Percentiles rank a stretch among this genome's conserved stretches.
Conservation (phyloP, 2,329 filamentous ascomycete genomes). For the Magnaporthiopsis rhizophila region DNA sequence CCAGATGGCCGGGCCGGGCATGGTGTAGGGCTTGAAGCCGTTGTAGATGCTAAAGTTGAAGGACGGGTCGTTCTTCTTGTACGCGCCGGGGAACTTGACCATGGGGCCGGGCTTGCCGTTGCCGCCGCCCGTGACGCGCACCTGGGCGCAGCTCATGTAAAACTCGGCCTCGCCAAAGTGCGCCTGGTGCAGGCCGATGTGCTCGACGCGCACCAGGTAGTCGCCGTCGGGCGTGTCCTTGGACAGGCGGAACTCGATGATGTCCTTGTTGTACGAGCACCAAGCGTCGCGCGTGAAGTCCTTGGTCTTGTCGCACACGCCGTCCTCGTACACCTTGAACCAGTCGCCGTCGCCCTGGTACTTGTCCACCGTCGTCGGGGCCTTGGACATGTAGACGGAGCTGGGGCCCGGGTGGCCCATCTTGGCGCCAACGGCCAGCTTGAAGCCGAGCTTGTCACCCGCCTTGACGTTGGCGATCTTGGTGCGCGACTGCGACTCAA, state of each 20-base stretch:
- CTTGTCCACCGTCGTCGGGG: slow-evolving; percentile 19
- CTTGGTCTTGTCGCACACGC: slow-evolving; percentile 15
- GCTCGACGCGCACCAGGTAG: slow-evolving; percentile 11
- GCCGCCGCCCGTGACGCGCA: slow-evolving; percentile 9
- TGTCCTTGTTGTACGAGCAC: slow-evolving; percentile 20
- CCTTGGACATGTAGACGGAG: slow-evolving; percentile 34
- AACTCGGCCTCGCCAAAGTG: slow-evolving; percentile 9
- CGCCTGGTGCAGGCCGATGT: slow-evolving; percentile 10
- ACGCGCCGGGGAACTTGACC: slow-evolving; percentile 9
- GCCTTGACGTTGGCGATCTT: slow-evolving; percentile 36
- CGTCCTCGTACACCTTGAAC: slow-evolving; percentile 22
- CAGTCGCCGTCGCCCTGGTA: slow-evolving; percentile 14
- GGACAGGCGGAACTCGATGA: slow-evolving; percentile 11
- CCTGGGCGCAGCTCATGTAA: slow-evolving; percentile 11
- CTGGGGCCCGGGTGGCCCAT: slow-evolving; percentile 37
- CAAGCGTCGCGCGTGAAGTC: slow-evolving; percentile 14
- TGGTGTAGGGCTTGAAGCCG: slow-evolving; percentile 5
- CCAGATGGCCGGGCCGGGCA: slow-evolving; percentile 9
- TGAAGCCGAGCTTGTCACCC: slow-evolving; percentile 40
- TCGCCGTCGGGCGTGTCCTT: slow-evolving; percentile 6
- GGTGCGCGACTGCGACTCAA: slow-evolving; percentile 21
- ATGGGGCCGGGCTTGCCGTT: slow-evolving; percentile 8
- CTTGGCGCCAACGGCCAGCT: slow-evolving; percentile 39
- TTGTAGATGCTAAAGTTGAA: slow-evolving; percentile 7
- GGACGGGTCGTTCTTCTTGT: slow-evolving; percentile 5